Evolutionary conservation across 2,329 filamentous ascomycete genomes (phyloP).

Genomic region (Trichophaea hybrida): DNA sequence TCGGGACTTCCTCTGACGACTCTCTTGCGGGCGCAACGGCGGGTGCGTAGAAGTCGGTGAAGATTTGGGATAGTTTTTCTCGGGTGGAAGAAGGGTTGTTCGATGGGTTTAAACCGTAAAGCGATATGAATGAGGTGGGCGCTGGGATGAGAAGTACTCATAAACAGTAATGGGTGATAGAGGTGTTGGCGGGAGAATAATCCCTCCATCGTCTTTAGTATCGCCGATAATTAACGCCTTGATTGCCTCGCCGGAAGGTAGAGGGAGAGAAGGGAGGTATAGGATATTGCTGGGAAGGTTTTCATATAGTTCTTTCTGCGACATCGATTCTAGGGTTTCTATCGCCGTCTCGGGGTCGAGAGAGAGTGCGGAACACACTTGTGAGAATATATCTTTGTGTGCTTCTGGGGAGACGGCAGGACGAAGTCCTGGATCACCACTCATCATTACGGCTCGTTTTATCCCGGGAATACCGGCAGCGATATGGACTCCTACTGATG

Average conservation of each 20-base stretch:
- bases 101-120: neutral
- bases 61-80: neutral
- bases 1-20: neutral
- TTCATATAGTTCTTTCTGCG: neutral
- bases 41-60: neutral
- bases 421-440: neutral
- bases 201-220: neutral
- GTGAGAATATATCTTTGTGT: neutral
- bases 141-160: neutral
- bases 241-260: neutral
- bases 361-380: neutral
- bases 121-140: neutral
- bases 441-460: slow-evolving; percentile 2
- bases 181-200: neutral
- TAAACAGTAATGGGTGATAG: neutral
- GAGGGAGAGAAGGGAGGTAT: neutral
- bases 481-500: slow-evolving; percentile 20
- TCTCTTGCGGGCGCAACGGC: neutral
- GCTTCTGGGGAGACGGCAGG: neutral
- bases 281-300: neutral
- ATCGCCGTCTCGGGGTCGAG: neutral
- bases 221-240: neutral
- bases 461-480: neutral
- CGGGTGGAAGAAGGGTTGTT: neutral
- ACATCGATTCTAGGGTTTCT: neutral